These are phyloP conservation scores for Sequoia sempervirens DNA, from an alignment of 75 land plant species.

Conservation along the genomic window DNA sequence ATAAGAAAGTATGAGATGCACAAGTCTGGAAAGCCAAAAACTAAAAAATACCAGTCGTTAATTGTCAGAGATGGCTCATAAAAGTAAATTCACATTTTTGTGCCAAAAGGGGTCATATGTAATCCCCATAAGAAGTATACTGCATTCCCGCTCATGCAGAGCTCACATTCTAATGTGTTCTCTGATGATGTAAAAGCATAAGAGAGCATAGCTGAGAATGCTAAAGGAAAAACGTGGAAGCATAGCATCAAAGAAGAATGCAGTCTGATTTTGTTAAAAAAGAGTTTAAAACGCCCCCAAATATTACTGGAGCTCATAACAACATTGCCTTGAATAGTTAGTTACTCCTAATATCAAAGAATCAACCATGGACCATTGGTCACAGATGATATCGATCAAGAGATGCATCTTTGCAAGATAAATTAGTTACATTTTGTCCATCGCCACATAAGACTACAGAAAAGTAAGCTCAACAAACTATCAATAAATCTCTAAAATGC, in stretches of 20 bases:
- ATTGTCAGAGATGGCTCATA: neutral
- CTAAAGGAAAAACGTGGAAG: neutral
- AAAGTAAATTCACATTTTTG: neutral
- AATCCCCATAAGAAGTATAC: neutral
- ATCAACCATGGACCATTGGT: neutral
- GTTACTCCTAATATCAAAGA: constrained; percentile 1
- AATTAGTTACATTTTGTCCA: neutral
- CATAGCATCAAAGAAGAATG: neutral
- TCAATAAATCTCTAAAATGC: neutral
- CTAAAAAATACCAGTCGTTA: neutral
- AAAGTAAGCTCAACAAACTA: neutral
- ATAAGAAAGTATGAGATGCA: neutral
- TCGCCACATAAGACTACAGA: neutral
- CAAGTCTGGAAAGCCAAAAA: neutral
- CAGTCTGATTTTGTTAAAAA: neutral
- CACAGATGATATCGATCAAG: neutral
- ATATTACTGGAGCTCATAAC: neutral
- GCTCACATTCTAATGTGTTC: neutral
- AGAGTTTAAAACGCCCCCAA: neutral
- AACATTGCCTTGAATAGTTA: neutral
- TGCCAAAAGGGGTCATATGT: neutral
- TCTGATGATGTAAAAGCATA: neutral
- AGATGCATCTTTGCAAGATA: neutral
- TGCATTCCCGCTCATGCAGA: neutral
- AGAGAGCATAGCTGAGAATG: neutral